phyloP scores from a whole-genome alignment of 2,329 filamentous ascomycete species.

The Pleomassaria siparia region DNA sequence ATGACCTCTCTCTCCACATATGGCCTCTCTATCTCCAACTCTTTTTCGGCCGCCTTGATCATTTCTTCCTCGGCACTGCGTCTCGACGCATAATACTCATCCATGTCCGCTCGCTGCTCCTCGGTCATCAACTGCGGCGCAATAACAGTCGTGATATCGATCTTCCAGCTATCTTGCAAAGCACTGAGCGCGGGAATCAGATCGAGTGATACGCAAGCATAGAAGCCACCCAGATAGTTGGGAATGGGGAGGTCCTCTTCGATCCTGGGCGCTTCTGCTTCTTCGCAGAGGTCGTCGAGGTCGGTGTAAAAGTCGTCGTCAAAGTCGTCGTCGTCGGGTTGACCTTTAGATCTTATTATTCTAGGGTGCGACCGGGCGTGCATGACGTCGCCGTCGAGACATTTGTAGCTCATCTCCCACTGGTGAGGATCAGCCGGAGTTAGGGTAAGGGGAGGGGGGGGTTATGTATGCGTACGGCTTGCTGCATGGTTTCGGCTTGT shows the following conservation, averaged over 20 bases:
- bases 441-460: background rate
- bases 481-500: conserved; percentile 1
- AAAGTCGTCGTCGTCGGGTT: background rate
- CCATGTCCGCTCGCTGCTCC: background rate
- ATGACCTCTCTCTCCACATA: background rate
- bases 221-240: conserved; percentile 7
- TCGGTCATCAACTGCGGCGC: background rate
- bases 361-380: background rate
- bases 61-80: background rate
- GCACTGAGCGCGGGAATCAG: background rate
- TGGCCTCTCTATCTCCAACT: background rate
- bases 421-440: background rate
- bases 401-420: conserved; percentile 4
- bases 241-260: background rate
- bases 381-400: conserved; percentile 3
- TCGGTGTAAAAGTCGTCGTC: too few relatives aligned
- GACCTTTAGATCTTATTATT: background rate
- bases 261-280: background rate
- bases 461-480: conserved; percentile 8
- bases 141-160: background rate
- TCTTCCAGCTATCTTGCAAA: background rate
- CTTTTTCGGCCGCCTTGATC: background rate
- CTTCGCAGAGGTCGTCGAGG: background rate
- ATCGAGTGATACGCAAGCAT: conserved; percentile 4
- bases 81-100: background rate